These are phyloP conservation scores for Kodamaea anthophila DNA, from an alignment of 1,139 yeast genomes.

Conservation along the genomic window DNA sequence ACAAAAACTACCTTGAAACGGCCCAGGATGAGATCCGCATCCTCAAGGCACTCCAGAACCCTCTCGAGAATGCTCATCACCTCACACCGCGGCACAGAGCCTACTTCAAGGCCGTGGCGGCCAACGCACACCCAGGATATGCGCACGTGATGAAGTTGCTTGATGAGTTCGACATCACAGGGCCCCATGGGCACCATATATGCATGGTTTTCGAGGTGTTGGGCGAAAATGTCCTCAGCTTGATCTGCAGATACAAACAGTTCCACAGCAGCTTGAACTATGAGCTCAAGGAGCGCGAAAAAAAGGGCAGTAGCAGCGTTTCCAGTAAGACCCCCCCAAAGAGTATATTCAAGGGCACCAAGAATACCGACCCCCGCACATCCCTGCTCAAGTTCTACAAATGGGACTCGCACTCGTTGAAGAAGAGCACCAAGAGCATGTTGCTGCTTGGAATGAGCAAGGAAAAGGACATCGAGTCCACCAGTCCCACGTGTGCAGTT, in stretches of 20 bases:
- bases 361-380: neutral
- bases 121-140: conserved; percentile 55
- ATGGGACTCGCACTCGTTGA: conserved; percentile 18
- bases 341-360: neutral
- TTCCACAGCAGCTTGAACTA: conserved; percentile 9
- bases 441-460: conserved; percentile 20
- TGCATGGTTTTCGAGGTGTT: conserved; percentile 87
- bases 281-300: conserved; percentile 7
- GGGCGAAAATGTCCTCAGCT: conserved; percentile 73
- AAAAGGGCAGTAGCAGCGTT: neutral
- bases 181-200: conserved; percentile 72
- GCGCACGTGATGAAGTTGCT: conserved; percentile 57
- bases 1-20: conserved; percentile 72
- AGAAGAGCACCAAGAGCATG: conserved; percentile 21
- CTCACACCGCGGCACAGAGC: conserved; percentile 9
- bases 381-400: conserved; percentile 14
- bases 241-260: conserved; percentile 61
- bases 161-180: conserved; percentile 62
- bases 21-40: conserved; percentile 80
- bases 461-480: conserved; percentile 1
- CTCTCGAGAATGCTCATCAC: conserved; percentile 8
- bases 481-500: conserved; percentile 3
- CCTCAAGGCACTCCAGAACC: conserved; percentile 41
- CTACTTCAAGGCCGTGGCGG: conserved; percentile 22
- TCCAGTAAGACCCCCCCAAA: neutral